These are phyloP conservation scores for Xylaria sp. DNA, from an alignment of 495 filamentous ascomycete genomes.

Conservation along the genomic window DNA sequence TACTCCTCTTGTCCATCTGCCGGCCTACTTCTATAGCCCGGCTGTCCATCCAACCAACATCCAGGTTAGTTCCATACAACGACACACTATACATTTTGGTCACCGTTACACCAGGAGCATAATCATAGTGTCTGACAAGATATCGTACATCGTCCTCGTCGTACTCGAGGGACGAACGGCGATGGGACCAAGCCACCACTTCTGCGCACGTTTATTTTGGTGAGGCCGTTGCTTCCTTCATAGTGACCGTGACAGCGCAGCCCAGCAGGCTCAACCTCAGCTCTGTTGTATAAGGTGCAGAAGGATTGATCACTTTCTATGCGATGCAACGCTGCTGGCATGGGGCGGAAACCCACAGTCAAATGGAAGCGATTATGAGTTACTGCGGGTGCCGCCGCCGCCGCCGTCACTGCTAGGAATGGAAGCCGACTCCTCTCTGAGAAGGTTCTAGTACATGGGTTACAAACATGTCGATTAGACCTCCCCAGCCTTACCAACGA, in stretches of 20 bases:
- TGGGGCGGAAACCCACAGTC: neutral
- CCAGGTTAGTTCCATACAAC: neutral
- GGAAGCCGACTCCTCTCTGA: neutral
- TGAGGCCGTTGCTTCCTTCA: neutral
- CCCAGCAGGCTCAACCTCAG: neutral
- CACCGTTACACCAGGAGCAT: neutral
- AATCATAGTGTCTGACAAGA: constrained; percentile 1
- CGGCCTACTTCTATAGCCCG: neutral
- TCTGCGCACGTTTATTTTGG: neutral
- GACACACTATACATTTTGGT: neutral
- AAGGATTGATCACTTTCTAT: neutral
- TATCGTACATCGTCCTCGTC: neutral
- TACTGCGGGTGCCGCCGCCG: neutral
- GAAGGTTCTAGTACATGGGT: neutral
- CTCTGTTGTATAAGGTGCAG: neutral
- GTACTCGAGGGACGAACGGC: neutral
- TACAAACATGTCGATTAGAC: neutral
- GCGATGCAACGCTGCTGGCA: neutral
- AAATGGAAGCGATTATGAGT: neutral
- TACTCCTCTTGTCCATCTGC: neutral
- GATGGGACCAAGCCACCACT: neutral
- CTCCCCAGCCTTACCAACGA: neutral
- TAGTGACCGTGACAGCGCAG: neutral
- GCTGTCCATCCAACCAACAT: too few species aligned
- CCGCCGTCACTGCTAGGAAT: neutral